phyloP scores from a whole-genome alignment of 257 asterid species.

The Perilla frutescens region DNA sequence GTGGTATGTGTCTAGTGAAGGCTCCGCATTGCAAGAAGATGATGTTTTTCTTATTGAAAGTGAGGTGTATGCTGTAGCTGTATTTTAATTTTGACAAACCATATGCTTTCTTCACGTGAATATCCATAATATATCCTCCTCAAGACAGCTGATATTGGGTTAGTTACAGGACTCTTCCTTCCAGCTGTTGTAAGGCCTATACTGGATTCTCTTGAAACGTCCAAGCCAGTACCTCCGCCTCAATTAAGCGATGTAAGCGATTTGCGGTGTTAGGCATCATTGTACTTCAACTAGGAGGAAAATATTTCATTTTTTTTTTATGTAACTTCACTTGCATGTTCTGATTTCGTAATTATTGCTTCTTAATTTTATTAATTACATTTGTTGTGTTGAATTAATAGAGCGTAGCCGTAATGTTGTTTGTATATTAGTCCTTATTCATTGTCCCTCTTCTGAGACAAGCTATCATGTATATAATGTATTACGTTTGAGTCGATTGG shows the following conservation, averaged over 20 bases:
- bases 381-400: not conserved
- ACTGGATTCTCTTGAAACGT: constrained; percentile 77
- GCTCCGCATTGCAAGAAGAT: not conserved
- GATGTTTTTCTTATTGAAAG: not conserved
- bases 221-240: constrained; percentile 78
- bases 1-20: not conserved
- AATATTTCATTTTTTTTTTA: not conserved
- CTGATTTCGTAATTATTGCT: not conserved
- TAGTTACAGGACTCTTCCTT: constrained; percentile 81
- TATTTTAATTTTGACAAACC: not conserved
- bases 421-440: not conserved
- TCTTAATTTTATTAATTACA: not conserved
- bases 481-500: not conserved
- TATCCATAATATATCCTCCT: constrained; percentile 16
- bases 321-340: not conserved
- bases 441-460: not conserved
- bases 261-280: constrained; percentile 5
- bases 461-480: not conserved
- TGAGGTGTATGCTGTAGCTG: constrained; percentile 6
- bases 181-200: constrained; percentile 98
- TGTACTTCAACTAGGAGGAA: not conserved
- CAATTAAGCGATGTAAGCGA: constrained; percentile 76
- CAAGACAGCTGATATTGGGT: constrained; percentile 24
- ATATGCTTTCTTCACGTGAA: constrained; percentile 15
- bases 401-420: too few relatives aligned